Evolutionary conservation across 2,329 filamentous ascomycete species (phyloP), one percentile per base, ranked within the genome.

Genomic region (Talaromyces sp.): DNA sequence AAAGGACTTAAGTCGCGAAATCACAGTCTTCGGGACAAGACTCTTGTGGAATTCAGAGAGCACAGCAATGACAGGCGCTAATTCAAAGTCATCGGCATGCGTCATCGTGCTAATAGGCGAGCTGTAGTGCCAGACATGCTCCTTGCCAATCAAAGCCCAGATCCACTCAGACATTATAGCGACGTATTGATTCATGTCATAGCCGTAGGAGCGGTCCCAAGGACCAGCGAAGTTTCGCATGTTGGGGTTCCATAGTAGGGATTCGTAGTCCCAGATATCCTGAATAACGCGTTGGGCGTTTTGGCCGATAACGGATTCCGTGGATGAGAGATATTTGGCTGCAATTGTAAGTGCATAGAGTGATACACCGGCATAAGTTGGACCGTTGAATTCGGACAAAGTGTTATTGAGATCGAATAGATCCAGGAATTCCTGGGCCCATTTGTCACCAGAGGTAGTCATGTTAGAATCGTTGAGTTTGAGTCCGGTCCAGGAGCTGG

Each of bases 201-300:
- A 88, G 0, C 86, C 86, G 67, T 89, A 89, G 0, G 82, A 79
- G 0, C 87, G 82, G 72, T 89, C 87, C 87, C 87, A 89, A 0
- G 87, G 87, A 0, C 87, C 87, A 2, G 86, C 86, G 57, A 88
- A 80, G 66, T 89, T 89, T 68, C 81, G 84, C 75, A 89, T 73
- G 1, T 82, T 79, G 0, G 86, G 82, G 62, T 88, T 84, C 78
- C 86, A 89, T 1, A 89, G 78, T 54, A 82, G 69, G 0, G 80
- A 78, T 1, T 85, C 77, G 3, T 80, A 78, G 4, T 80, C 75
- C 86, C 85, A 89, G 0, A 83, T 86, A 14, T 81, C 72, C 4
- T 73, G 67, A 19, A 88, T 79, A 80, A 88, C 86, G 4, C 77
- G 75, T 0, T 80, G 76, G 0, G 81, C 86, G 62, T 84, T 80